Base-by-base conservation (phyloP, 2,329 filamentous ascomycete species). In the Rhynchosporium secalis region DNA sequence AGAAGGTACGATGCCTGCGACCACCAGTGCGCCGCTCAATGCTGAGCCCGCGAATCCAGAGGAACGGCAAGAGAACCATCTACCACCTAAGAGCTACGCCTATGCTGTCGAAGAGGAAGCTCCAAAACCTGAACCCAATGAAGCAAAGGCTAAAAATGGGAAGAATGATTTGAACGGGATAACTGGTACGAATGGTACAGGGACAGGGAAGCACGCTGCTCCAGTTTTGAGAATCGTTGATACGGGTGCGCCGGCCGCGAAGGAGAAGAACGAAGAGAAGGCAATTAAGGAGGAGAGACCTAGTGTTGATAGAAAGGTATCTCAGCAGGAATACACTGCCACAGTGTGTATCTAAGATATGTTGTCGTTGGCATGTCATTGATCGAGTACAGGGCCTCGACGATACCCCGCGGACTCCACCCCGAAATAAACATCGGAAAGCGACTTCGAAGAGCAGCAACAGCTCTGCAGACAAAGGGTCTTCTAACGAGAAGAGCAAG, bases 21-120 rank as follows among this genome's bases (percentile, higher is more conserved):
- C 56, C 33, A 51, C 40, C 45, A 61, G 54, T 36, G 59, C 62
- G 28, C 60, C 63, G 48, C 65, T 67, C 43, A 70, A 67, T 58
- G 46, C 71, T 6, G 73, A 76, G 64, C 73, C 75, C 33, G 70
- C 75, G 31, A 45, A 68, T 12, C 70, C 73, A 12, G 66, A 71
- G 56, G 73, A 73, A 46, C 73, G 73, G 61, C 65, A 72, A 63
- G 69, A 73, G 59, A 62, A 72, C 33, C 60, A 73, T 47, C 70
- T 76, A 8, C 69, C 73, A 45, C 77, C 66, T 13, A 79, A 78
- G 64, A 76, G 74, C 31, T 78, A 77, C 61, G 75, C 73, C 51
- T 74, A 75, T 66, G 76, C 70, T 36, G 71, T 68, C 4, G 69
- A 73, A 58, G 65, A 71, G 55, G 62, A 63, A 20, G 49, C 65